Evolutionary conservation across 2,329 filamentous ascomycete species (phyloP), one percentile per base, ranked within the genome.

Genomic region (Ophiostoma perfectum): DNA sequence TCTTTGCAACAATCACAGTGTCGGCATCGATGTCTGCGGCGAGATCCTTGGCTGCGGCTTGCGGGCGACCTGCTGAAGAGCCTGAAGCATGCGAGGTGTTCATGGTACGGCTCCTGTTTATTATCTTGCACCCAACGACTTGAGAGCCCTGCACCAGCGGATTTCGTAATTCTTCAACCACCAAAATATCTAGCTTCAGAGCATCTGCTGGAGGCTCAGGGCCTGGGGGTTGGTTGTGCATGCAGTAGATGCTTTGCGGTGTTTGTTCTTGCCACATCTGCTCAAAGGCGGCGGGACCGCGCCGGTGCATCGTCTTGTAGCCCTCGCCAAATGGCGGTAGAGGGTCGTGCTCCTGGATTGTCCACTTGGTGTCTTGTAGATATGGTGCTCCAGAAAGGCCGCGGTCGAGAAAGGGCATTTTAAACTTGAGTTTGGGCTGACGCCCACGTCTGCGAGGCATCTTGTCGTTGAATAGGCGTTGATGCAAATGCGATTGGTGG

Each of bases 221-320:
- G 0, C 71, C 72, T 0, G 64, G 64, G 1, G 69, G 68, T 11
- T 65, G 71, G 38, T 72, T 72, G 16, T 64, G 18, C 27, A 73
- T 5, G 52, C 70, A 72, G 65, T 71, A 72, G 3, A 70, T 67
- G 44, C 72, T 73, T 36, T 71, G 70, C 0, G 69, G 70, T 1
- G 72, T 67, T 45, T 72, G 67, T 9, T 72, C 69, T 7, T 42
- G 27, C 1, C 66, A 68, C 72, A 72, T 71, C 44, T 66, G 38
- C 0, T 27, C 39, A 16, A 72, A 58, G 2, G 18, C 66, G 0
- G 45, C 45, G 2, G 69, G 70, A 0, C 71, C 71, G 2, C 71
- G 67, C 1, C 69, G 64, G 63, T 71, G 68, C 36, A n/a, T 12
- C 1, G 8, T 14, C 16, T 64, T 70, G 70, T 73, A 73, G 2